phyloP scores from a whole-genome alignment of 2,329 filamentous ascomycete genomes.

The Trichophyton rubrum region DNA sequence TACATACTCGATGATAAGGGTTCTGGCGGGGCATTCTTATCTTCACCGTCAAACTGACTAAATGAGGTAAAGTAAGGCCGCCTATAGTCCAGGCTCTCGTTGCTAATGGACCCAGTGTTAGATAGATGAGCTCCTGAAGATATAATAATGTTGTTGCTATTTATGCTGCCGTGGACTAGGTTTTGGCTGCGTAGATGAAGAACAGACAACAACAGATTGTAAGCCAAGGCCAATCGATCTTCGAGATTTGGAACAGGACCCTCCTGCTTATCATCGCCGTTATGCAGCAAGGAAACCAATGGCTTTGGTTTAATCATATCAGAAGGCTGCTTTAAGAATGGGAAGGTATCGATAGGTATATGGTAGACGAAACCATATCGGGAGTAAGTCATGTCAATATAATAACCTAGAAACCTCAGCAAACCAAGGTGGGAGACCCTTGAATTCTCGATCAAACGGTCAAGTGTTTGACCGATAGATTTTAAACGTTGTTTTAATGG shows the following conservation, averaged over 20 bases:
- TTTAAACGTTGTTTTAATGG: slow-evolving; percentile 24
- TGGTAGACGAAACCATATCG: slow-evolving; percentile 51
- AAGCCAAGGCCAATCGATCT: slow-evolving; percentile 49
- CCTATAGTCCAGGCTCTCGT: slow-evolving; percentile 32
- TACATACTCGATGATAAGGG: slow-evolving; percentile 45
- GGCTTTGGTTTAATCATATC: slow-evolving; percentile 29
- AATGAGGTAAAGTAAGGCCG: slow-evolving; percentile 48
- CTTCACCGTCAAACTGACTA: slow-evolving; percentile 41
- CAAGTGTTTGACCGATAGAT: slow-evolving; percentile 27
- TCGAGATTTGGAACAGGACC: slow-evolving; percentile 44
- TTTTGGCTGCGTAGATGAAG: slow-evolving; percentile 45
- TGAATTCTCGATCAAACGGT: slow-evolving; percentile 31
- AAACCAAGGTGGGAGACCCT: slow-evolving; percentile 31
- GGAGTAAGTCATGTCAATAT: slow-evolving; percentile 43
- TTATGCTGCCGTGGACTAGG: slow-evolving; percentile 50
- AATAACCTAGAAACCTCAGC: slow-evolving; percentile 40
- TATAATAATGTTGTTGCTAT: slow-evolving; percentile 52
- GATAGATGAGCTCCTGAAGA: slow-evolving; percentile 33
- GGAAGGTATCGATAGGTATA: slow-evolving; percentile 39
- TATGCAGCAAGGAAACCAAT: slow-evolving; percentile 32
- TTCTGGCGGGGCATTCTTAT: slow-evolving; percentile 36
- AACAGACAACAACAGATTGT: slow-evolving; percentile 46
- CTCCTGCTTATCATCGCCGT: slow-evolving; percentile 30
- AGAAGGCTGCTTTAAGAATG: slow-evolving; percentile 30
- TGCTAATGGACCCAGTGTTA: slow-evolving; percentile 16